Evolutionary conservation across 2,329 filamentous ascomycete genomes (phyloP).

Genomic region (Epichloe scottii): DNA sequence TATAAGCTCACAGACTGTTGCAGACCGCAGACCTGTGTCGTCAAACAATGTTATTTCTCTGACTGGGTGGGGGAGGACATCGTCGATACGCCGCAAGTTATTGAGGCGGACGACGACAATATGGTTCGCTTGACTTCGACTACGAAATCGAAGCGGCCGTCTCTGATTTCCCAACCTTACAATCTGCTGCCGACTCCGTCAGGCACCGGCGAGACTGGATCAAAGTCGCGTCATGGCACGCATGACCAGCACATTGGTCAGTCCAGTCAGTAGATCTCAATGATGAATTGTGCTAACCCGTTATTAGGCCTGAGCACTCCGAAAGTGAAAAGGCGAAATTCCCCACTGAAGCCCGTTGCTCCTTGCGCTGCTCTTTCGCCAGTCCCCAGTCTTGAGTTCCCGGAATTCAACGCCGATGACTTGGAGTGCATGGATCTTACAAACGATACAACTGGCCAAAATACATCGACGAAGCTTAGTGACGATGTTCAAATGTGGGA

Average conservation of each 20-base stretch:
- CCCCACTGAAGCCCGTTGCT: slow-evolving; percentile 15
- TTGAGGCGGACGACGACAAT: slow-evolving; percentile 16
- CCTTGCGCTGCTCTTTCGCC: slow-evolving; percentile 8
- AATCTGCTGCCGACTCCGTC: slow-evolving; percentile 30
- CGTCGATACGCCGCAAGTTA: slow-evolving; percentile 16
- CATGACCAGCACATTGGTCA: slow-evolving; percentile 6
- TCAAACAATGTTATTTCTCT: slow-evolving; percentile 12
- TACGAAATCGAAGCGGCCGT: slow-evolving; percentile 31
- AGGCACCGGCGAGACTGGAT: slow-evolving; percentile 11
- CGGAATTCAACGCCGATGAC: slow-evolving; percentile 22
- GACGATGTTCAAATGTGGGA: slow-evolving; percentile 30
- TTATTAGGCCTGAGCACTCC: slow-evolving; percentile 1
- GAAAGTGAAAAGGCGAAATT: slow-evolving; percentile 13
- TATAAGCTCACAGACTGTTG: background rate
- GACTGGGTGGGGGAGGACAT: slow-evolving; percentile 10
- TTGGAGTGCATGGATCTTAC: slow-evolving; percentile 30
- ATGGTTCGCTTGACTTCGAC: slow-evolving; percentile 35
- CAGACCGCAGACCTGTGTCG: background rate
- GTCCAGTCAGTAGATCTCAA: background rate
- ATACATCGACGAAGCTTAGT: slow-evolving; percentile 23
- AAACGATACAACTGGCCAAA: slow-evolving; percentile 20
- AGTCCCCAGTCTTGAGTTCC: slow-evolving; percentile 19
- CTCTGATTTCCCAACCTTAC: slow-evolving; percentile 28
- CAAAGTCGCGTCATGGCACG: slow-evolving; percentile 10
- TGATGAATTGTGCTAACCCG: background rate